These are phyloP conservation scores for Myxozyma mucilagina DNA, from an alignment of 805 yeast species.

Conservation along the genomic window DNA sequence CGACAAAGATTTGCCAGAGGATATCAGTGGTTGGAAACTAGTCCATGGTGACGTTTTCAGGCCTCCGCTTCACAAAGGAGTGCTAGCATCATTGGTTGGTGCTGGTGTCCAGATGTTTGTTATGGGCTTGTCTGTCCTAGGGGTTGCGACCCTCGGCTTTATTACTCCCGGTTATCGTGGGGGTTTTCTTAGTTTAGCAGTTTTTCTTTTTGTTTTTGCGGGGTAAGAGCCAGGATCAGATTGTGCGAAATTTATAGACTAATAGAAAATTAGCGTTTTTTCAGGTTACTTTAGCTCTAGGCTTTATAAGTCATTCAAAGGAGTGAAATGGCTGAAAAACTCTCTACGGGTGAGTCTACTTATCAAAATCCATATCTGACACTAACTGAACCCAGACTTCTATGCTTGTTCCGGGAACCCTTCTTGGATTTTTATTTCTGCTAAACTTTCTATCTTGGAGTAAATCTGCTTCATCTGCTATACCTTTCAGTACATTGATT, in stretches of 20 bases:
- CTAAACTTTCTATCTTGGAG: constrained; percentile 75
- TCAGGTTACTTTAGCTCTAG: constrained; percentile 74
- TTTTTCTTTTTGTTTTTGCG: constrained; percentile 62
- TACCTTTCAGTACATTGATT: constrained; percentile 75
- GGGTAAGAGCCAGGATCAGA: constrained; percentile 43
- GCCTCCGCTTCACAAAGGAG: constrained; percentile 50
- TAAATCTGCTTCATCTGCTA: constrained; percentile 68
- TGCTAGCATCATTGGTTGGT: constrained; percentile 61
- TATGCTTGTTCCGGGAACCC: constrained; percentile 39
- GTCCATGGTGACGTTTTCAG: constrained; percentile 56
- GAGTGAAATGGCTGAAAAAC: constrained; percentile 42
- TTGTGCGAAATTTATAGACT: not conserved
- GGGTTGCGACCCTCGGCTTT: constrained; percentile 54
- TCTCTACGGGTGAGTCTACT: constrained; percentile 35
- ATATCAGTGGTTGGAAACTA: constrained; percentile 53
- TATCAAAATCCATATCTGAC: not conserved
- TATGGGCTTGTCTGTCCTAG: constrained; percentile 55
- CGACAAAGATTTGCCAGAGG: constrained; percentile 35
- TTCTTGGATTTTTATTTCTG: constrained; percentile 53
- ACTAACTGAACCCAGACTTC: constrained; percentile 33
- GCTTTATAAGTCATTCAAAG: constrained; percentile 54
- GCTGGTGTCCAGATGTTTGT: constrained; percentile 74
- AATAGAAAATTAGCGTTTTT: constrained; percentile 43
- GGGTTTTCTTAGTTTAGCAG: constrained; percentile 61
- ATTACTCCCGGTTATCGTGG: constrained; percentile 68